Base-by-base conservation (phyloP, 495 filamentous ascomycete species). In the Pyronema domesticum region DNA sequence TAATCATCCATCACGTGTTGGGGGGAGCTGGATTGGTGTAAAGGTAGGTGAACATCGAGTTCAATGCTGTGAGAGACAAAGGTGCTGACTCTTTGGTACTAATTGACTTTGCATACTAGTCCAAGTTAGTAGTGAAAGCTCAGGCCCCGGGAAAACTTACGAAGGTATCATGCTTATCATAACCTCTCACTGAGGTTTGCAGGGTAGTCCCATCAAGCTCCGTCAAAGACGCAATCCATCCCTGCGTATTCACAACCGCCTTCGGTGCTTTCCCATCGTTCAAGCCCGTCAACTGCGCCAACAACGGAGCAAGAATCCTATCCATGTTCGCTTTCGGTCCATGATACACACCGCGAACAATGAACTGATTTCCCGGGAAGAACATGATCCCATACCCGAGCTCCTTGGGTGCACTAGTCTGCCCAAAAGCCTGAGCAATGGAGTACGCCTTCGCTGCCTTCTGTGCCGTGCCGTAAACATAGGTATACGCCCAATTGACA, bases 401-500 rank as follows among this genome's bases (percentile, higher is more conserved):
- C 37, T 60, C 60, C 30, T 37, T 35, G 4, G 58, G 58, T 10
- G 60, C 55, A 1, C 36, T 56, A 7, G 14, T 18, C 15, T 19
- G 11, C 3, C 46, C 58, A 23, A 53, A 60, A 30, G 30, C 33
- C 9, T 56, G 46, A 19, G 51, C 50, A 7, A 42, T 36, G 43
- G 48, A 7, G 15, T 57, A 60, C n/a, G 60, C 60, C 17, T 66
- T 58, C 46, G 68, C 71, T 10, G 68, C 57, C 8, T 65, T 60
- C 9, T 69, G 67, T 18, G 72, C 63, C 7, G 76, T 67, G n/a
- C 62, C 36, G n/a, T 67, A 69, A 14, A 60, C 66, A 35, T 79
- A 62, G 42, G 56, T 68, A 58, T 71, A 77, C 6, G 68, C 67
- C 62, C 73, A 77, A 45, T 76, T 72, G 46, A 80, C 68, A 10